Evolutionary conservation across 2,329 filamentous ascomycete species (phyloP).

Genomic region (Penicillium sp.): DNA sequence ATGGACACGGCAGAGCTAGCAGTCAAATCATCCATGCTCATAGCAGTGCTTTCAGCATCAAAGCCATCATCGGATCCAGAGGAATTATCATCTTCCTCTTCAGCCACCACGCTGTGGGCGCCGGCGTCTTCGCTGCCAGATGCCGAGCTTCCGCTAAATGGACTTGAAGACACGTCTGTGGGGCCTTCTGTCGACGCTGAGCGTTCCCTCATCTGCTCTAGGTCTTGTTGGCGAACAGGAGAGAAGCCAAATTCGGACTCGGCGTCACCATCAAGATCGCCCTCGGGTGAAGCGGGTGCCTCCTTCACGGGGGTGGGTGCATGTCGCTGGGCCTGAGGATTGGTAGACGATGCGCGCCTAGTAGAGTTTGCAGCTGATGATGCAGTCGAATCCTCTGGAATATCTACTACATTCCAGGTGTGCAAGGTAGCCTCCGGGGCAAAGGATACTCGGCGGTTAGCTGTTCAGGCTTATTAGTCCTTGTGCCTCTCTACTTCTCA

Average conservation of each 20-base stretch:
- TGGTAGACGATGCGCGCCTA: constrained; percentile 65
- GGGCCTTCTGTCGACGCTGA: constrained; percentile 47
- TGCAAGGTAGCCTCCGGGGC: constrained; percentile 95
- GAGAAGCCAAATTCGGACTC: constrained; percentile 58
- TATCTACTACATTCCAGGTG: constrained; percentile 93
- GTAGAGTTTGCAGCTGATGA: constrained; percentile 72
- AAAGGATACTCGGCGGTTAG: constrained; percentile 92
- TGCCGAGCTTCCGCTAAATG: constrained; percentile 64
- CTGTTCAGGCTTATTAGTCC: constrained; percentile 35
- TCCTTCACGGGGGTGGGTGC: constrained; percentile 51
- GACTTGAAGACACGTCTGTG: constrained; percentile 70
- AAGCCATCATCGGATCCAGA: constrained; percentile 50
- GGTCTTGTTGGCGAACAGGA: constrained; percentile 63
- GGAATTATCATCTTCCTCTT: constrained; percentile 42
- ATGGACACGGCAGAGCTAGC: constrained; percentile 64
- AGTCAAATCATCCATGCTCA: constrained; percentile 78
- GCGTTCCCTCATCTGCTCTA: constrained; percentile 57
- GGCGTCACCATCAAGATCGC: constrained; percentile 43
- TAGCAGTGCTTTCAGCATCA: constrained; percentile 70
- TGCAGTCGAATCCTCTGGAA: constrained; percentile 80
- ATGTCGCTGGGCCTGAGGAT: constrained; percentile 28
- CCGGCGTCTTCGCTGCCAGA: constrained; percentile 45
- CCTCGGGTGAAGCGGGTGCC: constrained; percentile 60
- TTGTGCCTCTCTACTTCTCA: not conserved
- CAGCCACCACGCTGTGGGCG: constrained; percentile 37